A percentile compares a stretch with the other conserved stretches of the same genome.
phyloP scores from a whole-genome alignment of 129 eudicot genomes.

The Arctium minus region DNA sequence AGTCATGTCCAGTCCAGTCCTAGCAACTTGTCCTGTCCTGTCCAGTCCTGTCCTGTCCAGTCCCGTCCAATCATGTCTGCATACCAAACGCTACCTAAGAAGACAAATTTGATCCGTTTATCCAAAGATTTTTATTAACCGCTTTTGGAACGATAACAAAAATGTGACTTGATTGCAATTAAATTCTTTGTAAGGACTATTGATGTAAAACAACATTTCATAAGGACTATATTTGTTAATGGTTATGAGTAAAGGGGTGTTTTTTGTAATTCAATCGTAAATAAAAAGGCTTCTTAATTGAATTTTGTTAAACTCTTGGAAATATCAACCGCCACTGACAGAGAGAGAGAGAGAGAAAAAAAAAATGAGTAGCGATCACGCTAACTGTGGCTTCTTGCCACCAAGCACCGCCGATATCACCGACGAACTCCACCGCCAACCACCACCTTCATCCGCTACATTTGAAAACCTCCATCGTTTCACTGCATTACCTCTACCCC shows the following conservation, averaged over 20 bases:
- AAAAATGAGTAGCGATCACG: constrained; percentile 4
- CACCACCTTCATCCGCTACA: neutral
- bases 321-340: no score
- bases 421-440: neutral
- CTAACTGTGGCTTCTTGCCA: neutral
- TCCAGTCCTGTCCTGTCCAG: no score
- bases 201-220: neutral
- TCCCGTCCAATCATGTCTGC: no score
- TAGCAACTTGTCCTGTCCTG: no score
- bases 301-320: no score
- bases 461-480: neutral
- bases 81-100: no score
- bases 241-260: neutral
- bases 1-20: no score
- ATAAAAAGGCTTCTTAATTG: neutral
- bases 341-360: neutral
- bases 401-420: neutral
- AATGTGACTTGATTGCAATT: neutral
- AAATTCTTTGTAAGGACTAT: neutral
- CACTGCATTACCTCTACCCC: neutral
- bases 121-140: neutral
- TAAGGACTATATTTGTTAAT: neutral
- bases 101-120: no score
- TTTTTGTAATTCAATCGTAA: neutral
- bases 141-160: neutral